Base-by-base conservation (phyloP, 2,329 filamentous ascomycete genomes). In the Pleomassaria siparia region DNA sequence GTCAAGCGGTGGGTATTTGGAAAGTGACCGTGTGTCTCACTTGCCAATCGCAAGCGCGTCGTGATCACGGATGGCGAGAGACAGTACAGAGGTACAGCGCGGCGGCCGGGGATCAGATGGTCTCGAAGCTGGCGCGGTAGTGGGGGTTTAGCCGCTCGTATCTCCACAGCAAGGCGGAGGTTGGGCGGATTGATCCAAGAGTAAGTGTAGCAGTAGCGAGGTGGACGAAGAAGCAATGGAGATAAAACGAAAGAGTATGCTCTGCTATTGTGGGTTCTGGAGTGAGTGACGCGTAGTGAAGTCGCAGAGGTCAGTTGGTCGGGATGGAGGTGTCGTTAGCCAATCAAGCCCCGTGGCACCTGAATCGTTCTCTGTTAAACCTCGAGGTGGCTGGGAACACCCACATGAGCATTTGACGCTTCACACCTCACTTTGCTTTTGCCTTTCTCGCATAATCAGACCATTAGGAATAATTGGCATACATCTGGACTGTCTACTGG, bases 371-470 rank as follows among this genome's bases (percentile, higher is more conserved):
- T 7, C 12, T 15, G 39, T 29, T 6, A 24, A 20, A 15, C 22
- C 32, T 39, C 13, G 48, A 54, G 53, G 59, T 57, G 59, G 59
- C 58, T 63, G 59, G 59, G 59, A 50, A 58, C 44, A 46, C 47
- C 43, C 43, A 46, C 42, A 35, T 15, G 20, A 22, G 16, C 45
- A 36, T 26, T 37, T 37, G 11, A 37, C 35, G n/a, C 20, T 37
- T 24, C 6, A 20, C 12, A 18, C 6, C 21, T 18, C 20, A 10
- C 6, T 22, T 37, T 11, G 35, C 10, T 37, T 15, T 9, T 28
- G 9, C 10, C 21, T 25, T 13, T 5, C 4, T 8, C 36, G 15
- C 10, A 25, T 25, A 6, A 24, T n/a, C 6, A 24, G 12, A 40
- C 25, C 4, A 25, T 10, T 40, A 25, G 8, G 4, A 37, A 7